A percentile compares a stretch with the other conserved stretches of the same genome.
Evolutionary conservation across 139 green algal species (phyloP).

Genomic region (Ulvella scutata): DNA sequence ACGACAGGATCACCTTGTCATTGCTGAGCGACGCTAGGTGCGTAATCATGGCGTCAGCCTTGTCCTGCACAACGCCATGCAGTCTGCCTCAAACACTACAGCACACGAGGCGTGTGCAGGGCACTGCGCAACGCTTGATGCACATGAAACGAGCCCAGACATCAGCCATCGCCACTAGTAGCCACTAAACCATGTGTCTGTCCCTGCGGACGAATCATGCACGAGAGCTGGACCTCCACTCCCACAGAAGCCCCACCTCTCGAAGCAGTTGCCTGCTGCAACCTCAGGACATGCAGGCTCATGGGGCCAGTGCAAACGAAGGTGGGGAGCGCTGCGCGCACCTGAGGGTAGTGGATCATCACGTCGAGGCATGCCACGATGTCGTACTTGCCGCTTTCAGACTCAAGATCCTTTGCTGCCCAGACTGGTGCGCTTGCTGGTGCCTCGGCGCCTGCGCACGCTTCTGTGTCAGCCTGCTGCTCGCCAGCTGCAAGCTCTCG

Average conservation of each 20-base stretch:
- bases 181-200: neutral
- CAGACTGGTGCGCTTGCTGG: conserved; percentile 52
- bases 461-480: too few species aligned
- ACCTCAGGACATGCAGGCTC: neutral
- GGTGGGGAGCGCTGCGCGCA: neutral
- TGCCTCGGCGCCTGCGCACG: conserved; percentile 8
- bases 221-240: neutral
- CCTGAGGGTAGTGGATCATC: conserved; percentile 97
- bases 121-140: neutral
- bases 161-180: neutral
- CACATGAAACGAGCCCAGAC: neutral
- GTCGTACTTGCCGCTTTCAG: conserved; percentile 69
- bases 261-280: too few species aligned
- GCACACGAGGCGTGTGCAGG: too few species aligned
- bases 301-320: neutral
- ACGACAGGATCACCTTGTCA: conserved; percentile 82
- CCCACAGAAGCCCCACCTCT: neutral
- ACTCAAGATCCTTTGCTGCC: conserved; percentile 79
- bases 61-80: conserved; percentile 42
- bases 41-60: conserved; percentile 81
- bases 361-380: conserved; percentile 95
- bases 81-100: too few species aligned
- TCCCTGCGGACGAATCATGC: neutral
- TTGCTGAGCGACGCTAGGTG: conserved; percentile 79
- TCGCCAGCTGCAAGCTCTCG: too few species aligned